These are phyloP conservation scores for Komagataella mondaviorum DNA, from an alignment of 805 yeast species.

Conservation along the genomic window DNA sequence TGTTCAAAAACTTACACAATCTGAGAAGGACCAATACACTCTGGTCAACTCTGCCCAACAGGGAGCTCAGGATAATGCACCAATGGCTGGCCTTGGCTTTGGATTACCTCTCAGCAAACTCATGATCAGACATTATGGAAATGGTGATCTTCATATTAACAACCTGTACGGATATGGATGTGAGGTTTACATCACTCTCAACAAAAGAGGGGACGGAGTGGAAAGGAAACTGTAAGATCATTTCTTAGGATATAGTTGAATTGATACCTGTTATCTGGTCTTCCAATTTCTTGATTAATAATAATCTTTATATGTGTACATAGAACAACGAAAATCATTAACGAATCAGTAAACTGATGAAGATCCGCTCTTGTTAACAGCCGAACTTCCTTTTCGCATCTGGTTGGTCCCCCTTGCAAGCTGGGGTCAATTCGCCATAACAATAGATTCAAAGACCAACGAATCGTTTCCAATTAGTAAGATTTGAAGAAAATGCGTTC, in stretches of 20 bases:
- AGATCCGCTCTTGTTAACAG: not conserved
- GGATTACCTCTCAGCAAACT: constrained; percentile 17
- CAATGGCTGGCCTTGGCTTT: constrained; percentile 19
- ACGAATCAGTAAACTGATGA: not conserved
- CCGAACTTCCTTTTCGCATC: not conserved
- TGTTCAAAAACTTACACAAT: not conserved
- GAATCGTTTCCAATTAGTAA: not conserved
- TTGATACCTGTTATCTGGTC: not conserved
- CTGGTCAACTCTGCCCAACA: constrained; percentile 6
- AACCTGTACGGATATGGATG: constrained; percentile 13
- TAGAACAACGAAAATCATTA: not conserved
- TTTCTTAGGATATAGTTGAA: not conserved
- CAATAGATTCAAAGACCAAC: not conserved
- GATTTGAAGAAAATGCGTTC: not conserved
- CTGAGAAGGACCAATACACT: constrained; percentile 1
- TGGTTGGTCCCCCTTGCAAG: not conserved
- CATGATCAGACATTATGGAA: constrained; percentile 11
- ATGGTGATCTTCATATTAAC: constrained; percentile 10
- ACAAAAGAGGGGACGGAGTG: not conserved
- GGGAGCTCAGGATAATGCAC: constrained; percentile 9
- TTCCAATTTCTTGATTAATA: no score
- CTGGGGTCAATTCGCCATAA: not conserved
- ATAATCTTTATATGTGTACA: not conserved
- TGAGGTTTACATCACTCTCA: constrained; percentile 5
- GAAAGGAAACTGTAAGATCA: not conserved